phyloP scores from a whole-genome alignment of 139 green algal genomes.

The Pedinophyceae sp. region DNA sequence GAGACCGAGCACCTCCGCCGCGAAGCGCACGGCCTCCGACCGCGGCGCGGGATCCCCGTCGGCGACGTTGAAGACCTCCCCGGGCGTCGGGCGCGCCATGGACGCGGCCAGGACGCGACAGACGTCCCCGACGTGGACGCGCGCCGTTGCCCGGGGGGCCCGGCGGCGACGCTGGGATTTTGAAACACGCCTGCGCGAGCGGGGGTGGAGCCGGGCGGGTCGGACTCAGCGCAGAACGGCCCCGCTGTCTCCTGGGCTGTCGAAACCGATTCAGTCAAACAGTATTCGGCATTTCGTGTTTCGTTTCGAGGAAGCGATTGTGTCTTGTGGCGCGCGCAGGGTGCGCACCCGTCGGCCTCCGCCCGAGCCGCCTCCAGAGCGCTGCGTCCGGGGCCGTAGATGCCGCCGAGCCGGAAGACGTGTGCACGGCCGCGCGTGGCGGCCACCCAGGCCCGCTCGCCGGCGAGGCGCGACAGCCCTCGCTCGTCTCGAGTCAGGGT shows the following conservation, averaged over 20 bases:
- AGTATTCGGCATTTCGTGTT: background rate
- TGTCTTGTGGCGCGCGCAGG: background rate
- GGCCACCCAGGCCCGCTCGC: slow-evolving; percentile 3
- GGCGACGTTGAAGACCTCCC: slow-evolving; percentile 5
- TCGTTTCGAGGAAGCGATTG: background rate
- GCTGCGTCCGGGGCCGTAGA: slow-evolving; percentile 10
- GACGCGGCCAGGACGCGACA: background rate
- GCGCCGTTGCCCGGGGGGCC: background rate
- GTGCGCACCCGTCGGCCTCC: background rate
- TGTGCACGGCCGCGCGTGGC: too few species aligned
- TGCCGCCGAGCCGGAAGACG: slow-evolving; percentile 5
- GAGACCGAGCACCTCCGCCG: background rate
- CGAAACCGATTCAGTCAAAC: background rate
- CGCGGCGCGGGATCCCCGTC: slow-evolving; percentile 3
- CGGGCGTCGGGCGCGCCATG: background rate
- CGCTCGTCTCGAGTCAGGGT: too few species aligned
- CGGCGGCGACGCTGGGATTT: background rate
- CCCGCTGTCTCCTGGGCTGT: background rate
- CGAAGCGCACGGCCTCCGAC: background rate
- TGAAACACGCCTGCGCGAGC: too few species aligned
- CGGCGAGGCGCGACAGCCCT: background rate
- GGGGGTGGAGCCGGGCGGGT: background rate
- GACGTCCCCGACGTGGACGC: slow-evolving; percentile 5
- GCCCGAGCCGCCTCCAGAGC: background rate
- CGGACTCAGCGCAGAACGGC: background rate